phyloP scores from a whole-genome alignment of 106 monocot species.

The Dactylorhiza incarnata region DNA sequence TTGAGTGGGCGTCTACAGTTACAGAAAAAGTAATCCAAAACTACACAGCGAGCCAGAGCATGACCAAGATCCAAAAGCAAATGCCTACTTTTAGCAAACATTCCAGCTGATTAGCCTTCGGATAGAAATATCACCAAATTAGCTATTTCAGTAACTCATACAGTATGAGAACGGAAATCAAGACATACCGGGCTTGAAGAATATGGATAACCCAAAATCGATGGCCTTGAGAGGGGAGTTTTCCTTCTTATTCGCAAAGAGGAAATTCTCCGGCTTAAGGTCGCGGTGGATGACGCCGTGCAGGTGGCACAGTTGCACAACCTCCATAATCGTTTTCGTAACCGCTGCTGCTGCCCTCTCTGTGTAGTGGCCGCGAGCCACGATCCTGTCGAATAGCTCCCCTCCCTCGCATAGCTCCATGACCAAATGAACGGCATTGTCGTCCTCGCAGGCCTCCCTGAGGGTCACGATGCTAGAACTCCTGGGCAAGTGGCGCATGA shows the following conservation, averaged over 20 bases:
- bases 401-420: slow-evolving; percentile 99
- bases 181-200: slow-evolving; percentile 73
- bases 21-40: neutral
- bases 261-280: slow-evolving; percentile 78
- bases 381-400: slow-evolving; percentile 95
- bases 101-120: neutral
- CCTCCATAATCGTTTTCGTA: slow-evolving; percentile 81
- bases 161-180: neutral
- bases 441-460: slow-evolving; percentile 93
- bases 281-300: slow-evolving; percentile 78
- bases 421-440: slow-evolving; percentile 86
- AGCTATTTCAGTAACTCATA: neutral
- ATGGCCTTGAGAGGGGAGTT: slow-evolving; percentile 75
- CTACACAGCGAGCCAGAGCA: neutral
- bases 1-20: neutral
- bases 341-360: slow-evolving; percentile 86
- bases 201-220: slow-evolving; percentile 75
- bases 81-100: neutral
- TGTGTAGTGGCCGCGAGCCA: slow-evolving; percentile 91
- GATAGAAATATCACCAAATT: neutral
- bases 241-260: slow-evolving; percentile 80
- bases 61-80: neutral
- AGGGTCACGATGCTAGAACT: slow-evolving; percentile 65
- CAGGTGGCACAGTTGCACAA: slow-evolving; percentile 86
- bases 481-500: slow-evolving; percentile 88